Percentiles rank a stretch among this genome's conserved stretches.
These are phyloP conservation scores for Bruguiera hainesii DNA, from an alignment of 441 rosid species.

Conservation along the genomic window DNA sequence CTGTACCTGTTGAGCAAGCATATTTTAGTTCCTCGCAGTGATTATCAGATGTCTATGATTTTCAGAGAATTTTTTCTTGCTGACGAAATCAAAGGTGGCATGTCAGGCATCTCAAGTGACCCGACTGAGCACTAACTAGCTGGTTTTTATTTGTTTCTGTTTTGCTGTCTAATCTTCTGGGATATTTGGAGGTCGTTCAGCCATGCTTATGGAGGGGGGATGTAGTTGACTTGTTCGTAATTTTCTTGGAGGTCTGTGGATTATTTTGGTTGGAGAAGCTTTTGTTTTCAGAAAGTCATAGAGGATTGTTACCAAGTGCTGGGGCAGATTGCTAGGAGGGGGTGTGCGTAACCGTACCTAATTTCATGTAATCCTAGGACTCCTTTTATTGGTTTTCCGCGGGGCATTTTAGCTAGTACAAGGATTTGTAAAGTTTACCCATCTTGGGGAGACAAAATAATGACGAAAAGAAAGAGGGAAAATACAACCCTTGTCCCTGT, in stretches of 20 bases:
- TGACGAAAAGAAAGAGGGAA: neutral
- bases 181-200: constrained; percentile 1
- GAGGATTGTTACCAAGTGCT: no score
- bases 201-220: neutral
- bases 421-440: constrained; percentile 31
- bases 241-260: constrained; percentile 7
- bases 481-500: constrained; percentile 13
- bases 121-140: constrained; percentile 19
- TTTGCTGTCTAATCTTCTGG: constrained; percentile 9
- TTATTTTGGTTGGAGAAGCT: constrained; percentile 11
- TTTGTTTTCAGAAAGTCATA: no score
- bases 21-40: constrained; percentile 16
- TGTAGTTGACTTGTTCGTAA: constrained; percentile 1
- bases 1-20: constrained; percentile 18
- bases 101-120: constrained; percentile 10
- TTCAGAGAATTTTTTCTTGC: constrained; percentile 24
- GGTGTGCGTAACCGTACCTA: constrained; percentile 10
- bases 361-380: constrained; percentile 21
- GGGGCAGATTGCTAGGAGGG: no score
- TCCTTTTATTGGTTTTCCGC: constrained; percentile 12
- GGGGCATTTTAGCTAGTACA: constrained; percentile 12
- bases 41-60: constrained; percentile 7
- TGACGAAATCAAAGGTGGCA: constrained; percentile 19
- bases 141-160: constrained; percentile 4
- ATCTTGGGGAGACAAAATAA: constrained; percentile 20